Base-by-base conservation (phyloP, 208 protist species). In the Vickermania ingenoplastis region DNA sequence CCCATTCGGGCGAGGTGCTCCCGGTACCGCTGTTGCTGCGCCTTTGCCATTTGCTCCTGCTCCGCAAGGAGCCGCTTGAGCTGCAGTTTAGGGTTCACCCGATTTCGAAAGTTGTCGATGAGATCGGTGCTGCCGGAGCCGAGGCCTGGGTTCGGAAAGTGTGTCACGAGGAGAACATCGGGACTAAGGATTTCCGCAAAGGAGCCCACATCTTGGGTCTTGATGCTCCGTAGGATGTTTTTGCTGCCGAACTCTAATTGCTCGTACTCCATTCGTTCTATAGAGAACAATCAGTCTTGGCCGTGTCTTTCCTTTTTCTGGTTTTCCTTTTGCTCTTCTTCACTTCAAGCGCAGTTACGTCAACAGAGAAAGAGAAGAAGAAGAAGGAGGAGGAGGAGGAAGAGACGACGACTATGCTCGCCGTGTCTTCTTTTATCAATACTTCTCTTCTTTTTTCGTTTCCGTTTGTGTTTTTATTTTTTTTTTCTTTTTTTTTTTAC, bases 181-280 rank as follows among this genome's bases (percentile, higher is more conserved):
- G 83, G 83, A 23, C 73, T 60, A 21, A 94, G 69, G 0, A 94
- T 25, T 31, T 87, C 73, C 57, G 81, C 73, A 63, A 83, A 84
- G 60, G 60, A 41, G 45, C 70, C 75, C 26, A 89, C 65, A 57
- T 94, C 87, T 56, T 94, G 87, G 7, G 31, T 61, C 1, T 60
- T n/a, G 52, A 94, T 80, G 45, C 60, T 58, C 5, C 72, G 63
- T 21, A 51, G 63, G 52, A 94, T 71, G 22, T 75, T 67, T 25
- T 76, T 73, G 23, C 71, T 77, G 27, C 79, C 75, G 27, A 77
- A 63, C 56, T 94, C 83, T n/a, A 88, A 66, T 53, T 90, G 81
- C 53, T 94, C 87, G 71, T 88, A 91, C 71, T 94, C 83, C 87
- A 94, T 94, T 1, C 31, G 11, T 17, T n/a, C 36, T 45, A 17